Percentiles rank a stretch among this genome's conserved stretches.
Evolutionary conservation across 768 basidiomycete species (phyloP).

Genomic region (Lactifluus pinguis): DNA sequence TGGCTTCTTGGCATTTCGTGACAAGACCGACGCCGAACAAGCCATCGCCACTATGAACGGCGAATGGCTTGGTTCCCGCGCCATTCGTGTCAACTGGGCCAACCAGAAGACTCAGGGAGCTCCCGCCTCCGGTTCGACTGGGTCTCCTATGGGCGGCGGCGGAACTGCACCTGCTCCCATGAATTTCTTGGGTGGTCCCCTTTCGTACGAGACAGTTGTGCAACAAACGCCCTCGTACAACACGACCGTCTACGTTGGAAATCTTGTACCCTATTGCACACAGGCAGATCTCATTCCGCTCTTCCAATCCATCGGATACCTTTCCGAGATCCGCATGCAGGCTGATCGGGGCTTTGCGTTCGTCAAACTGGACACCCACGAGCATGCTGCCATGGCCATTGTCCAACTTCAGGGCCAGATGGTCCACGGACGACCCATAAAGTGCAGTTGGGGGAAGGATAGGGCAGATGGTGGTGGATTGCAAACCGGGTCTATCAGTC

Average conservation of each 20-base stretch:
- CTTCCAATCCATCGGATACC: conserved; percentile 97
- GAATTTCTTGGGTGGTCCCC: conserved; percentile 82
- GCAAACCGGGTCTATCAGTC: conserved; percentile 47
- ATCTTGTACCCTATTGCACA: conserved; percentile 93
- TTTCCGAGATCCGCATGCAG: conserved; percentile 99
- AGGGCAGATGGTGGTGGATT: conserved; percentile 63
- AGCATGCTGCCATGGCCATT: conserved; percentile 97
- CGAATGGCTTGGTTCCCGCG: conserved; percentile 96
- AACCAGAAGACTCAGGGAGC: conserved; percentile 95
- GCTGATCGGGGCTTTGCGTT: conserved; percentile 98
- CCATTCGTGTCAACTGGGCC: conserved; percentile 99
- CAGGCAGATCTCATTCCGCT: conserved; percentile 96
- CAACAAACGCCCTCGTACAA: conserved; percentile 91
- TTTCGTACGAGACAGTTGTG: conserved; percentile 90
- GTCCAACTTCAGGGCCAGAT: conserved; percentile 94
- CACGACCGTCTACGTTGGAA: conserved; percentile 96
- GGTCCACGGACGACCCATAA: conserved; percentile 95
- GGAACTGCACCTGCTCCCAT: conserved; percentile 78
- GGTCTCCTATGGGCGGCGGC: conserved; percentile 23
- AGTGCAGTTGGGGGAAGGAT: conserved; percentile 99
- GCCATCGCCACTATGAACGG: conserved; percentile 99
- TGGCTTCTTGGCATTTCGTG: conserved; percentile 96
- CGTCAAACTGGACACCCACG: conserved; percentile 97
- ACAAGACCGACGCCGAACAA: conserved; percentile 98
- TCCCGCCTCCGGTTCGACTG: conserved; percentile 13